Percentiles rank a stretch among this genome's conserved stretches.
These are phyloP conservation scores for Suillus discolor DNA, from an alignment of 768 basidiomycete genomes.

Conservation along the genomic window DNA sequence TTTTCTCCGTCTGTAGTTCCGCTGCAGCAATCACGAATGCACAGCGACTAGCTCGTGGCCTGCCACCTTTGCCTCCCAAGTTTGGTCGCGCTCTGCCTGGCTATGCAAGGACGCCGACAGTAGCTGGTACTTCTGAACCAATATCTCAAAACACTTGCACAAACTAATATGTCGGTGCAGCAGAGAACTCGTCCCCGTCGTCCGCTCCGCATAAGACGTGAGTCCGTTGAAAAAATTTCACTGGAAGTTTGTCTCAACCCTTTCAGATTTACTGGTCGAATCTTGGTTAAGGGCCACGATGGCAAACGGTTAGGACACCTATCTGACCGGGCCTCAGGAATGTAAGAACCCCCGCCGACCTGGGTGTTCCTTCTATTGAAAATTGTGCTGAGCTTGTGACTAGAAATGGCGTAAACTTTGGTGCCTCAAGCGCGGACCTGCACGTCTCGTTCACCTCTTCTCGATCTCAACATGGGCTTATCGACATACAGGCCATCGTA, in stretches of 20 bases:
- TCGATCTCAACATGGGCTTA: conserved; percentile 24
- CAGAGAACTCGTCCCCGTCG: neutral
- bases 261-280: conserved; percentile 34
- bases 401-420: conserved; percentile 40
- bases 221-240: conserved; percentile 4
- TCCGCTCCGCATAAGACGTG: conserved; percentile 22
- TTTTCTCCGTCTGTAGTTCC: conserved; percentile 21
- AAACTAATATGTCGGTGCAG: conserved; percentile 1
- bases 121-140: conserved; percentile 19
- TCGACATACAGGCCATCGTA: conserved; percentile 42
- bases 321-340: conserved; percentile 29
- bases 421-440: conserved; percentile 33
- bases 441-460: conserved; percentile 34
- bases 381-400: neutral
- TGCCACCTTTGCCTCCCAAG: conserved; percentile 40
- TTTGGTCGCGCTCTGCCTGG: conserved; percentile 37
- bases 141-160: neutral
- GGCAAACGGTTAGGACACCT: conserved; percentile 37
- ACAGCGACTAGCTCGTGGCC: conserved; percentile 46
- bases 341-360: conserved; percentile 20
- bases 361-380: neutral
- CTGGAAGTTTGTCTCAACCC: conserved; percentile 6
- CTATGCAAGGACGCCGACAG: conserved; percentile 24
- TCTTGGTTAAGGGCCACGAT: conserved; percentile 37
- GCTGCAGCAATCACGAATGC: conserved; percentile 39